phyloP scores from a whole-genome alignment of 148 eudicot genomes.

The Limonium bicolor region DNA sequence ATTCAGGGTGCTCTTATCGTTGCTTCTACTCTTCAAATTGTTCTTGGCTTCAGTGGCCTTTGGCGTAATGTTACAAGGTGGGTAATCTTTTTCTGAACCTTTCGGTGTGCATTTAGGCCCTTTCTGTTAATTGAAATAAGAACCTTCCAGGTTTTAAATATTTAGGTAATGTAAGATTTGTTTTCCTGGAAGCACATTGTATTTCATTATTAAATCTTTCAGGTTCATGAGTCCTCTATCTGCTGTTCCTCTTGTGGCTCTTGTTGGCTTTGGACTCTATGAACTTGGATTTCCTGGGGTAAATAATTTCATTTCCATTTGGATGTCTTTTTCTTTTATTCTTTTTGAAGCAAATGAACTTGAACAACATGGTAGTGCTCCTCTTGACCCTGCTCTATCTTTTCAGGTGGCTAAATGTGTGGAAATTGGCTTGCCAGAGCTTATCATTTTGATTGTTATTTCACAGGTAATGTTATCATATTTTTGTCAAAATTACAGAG shows the following conservation, averaged over 20 bases:
- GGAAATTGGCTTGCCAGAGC: conserved; percentile 95
- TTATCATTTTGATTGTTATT: conserved; percentile 52
- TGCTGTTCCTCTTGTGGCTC: conserved; percentile 85
- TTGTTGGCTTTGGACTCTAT: conserved; percentile 90
- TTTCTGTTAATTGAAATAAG: not conserved
- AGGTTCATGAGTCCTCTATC: conserved; percentile 92
- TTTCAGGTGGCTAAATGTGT: conserved; percentile 92
- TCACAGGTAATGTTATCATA: conserved; percentile 53
- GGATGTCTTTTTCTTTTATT: not conserved
- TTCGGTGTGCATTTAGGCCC: not conserved
- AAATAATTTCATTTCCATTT: conserved; percentile 2
- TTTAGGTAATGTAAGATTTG: not conserved
- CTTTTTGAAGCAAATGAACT: no score
- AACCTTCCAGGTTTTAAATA: not conserved
- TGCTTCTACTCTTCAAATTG: conserved; percentile 90
- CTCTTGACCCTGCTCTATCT: conserved; percentile 10
- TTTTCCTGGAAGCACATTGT: no score
- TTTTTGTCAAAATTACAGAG: no score
- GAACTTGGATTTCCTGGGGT: conserved; percentile 99
- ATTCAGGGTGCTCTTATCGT: conserved; percentile 95
- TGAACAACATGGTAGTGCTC: conserved; percentile 1
- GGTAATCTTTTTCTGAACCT: no score
- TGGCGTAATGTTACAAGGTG: conserved; percentile 97
- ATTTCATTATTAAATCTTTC: not conserved
- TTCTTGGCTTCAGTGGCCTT: conserved; percentile 95